Percentiles rank a stretch among this genome's conserved stretches.
These are phyloP conservation scores for Penicillium subrubescens DNA, from an alignment of 495 filamentous ascomycete genomes.

Conservation along the genomic window DNA sequence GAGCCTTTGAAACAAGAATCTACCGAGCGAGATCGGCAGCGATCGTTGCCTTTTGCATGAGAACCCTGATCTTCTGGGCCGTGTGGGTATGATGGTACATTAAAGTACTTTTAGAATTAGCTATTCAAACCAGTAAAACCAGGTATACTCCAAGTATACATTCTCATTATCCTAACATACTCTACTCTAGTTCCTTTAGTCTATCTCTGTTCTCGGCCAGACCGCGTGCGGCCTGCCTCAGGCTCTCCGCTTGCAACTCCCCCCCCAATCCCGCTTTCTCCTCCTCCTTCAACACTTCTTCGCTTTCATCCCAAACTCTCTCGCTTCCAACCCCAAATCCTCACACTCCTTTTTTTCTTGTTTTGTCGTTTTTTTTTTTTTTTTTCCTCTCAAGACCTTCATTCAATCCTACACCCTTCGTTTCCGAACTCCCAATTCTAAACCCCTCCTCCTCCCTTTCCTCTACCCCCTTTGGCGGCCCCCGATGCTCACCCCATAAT, in stretches of 20 bases:
- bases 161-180: background rate
- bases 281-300: background rate
- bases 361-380: constrained; percentile 20
- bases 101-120: background rate
- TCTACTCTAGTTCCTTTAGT: background rate
- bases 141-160: background rate
- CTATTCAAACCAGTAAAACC: background rate
- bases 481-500: constrained; percentile 24
- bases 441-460: constrained; percentile 26
- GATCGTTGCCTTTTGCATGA: background rate
- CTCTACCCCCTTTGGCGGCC: constrained; percentile 22
- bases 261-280: constrained; percentile 6
- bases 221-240: constrained; percentile 29
- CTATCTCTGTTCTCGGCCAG: constrained; percentile 28
- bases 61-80: constrained; percentile 1
- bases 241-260: constrained; percentile 29
- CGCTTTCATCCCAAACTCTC: constrained; percentile 14
- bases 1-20: constrained; percentile 15
- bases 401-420: constrained; percentile 24
- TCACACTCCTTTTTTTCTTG: constrained; percentile 9
- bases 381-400: constrained; percentile 17
- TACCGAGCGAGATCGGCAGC: constrained; percentile 7
- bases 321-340: background rate
- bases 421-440: constrained; percentile 11
- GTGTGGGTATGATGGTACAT: constrained; percentile 1